Conservation (phyloP, 1,139 yeast genomes). For the Geotrichum reessii region DNA sequence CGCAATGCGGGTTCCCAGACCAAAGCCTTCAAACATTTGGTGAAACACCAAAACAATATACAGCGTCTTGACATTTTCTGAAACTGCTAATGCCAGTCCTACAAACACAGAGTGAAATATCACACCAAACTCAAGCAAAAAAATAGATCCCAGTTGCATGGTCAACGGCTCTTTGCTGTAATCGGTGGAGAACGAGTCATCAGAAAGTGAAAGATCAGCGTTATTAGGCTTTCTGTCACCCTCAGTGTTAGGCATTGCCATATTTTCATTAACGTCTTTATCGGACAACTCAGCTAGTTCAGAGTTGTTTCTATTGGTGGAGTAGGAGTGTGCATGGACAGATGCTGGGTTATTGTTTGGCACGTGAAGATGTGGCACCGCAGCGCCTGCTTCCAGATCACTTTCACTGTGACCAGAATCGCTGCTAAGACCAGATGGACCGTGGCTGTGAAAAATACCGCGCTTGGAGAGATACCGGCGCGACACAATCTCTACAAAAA, state of each 20-base stretch:
- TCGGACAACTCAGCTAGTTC: background rate
- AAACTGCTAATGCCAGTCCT: constrained; percentile 67
- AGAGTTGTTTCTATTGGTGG: constrained; percentile 4
- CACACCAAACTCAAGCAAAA: constrained; percentile 72
- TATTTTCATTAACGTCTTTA: background rate
- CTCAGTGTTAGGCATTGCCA: background rate
- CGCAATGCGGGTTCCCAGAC: constrained; percentile 82
- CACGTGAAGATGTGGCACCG: background rate
- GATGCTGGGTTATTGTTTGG: background rate
- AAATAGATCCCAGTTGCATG: constrained; percentile 46
- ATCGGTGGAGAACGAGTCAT: background rate
- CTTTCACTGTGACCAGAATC: background rate
- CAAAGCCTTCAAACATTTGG: constrained; percentile 89
- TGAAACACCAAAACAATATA: constrained; percentile 83
- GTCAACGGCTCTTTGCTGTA: constrained; percentile 15
- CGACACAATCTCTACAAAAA: constrained; percentile 31
- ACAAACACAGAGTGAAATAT: constrained; percentile 77
- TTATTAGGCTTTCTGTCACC: background rate
- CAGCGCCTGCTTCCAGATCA: background rate
- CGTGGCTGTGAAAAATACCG: constrained; percentile 28
- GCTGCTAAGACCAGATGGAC: constrained; percentile 26
- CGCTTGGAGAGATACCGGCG: constrained; percentile 27
- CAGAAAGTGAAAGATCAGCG: background rate
- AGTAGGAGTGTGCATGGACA: constrained; percentile 10
- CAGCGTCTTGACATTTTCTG: constrained; percentile 65